A percentile compares a stretch with the other conserved stretches of the same genome.
These are phyloP conservation scores for Suillus lakei DNA, from an alignment of 768 basidiomycete species.

Conservation along the genomic window DNA sequence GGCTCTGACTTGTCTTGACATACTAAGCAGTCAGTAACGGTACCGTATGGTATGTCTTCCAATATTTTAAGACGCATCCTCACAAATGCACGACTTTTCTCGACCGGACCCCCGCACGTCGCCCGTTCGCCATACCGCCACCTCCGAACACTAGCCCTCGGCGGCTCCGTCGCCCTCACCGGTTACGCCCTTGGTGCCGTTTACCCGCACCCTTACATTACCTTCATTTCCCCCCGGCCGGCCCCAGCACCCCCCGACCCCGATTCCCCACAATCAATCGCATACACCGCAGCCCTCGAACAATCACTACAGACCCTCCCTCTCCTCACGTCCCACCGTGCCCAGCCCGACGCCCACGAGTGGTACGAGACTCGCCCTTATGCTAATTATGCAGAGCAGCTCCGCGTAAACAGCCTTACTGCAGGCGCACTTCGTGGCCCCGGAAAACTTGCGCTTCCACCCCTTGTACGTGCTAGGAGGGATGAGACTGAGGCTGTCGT, in stretches of 20 bases:
- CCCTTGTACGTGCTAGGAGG: conserved; percentile 71
- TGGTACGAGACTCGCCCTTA: conserved; percentile 88
- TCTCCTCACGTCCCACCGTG: conserved; percentile 56
- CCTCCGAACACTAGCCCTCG: conserved; percentile 25
- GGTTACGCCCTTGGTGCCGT: conserved; percentile 62
- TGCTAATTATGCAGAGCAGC: conserved; percentile 65
- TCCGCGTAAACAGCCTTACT: conserved; percentile 82
- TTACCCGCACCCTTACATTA: conserved; percentile 68
- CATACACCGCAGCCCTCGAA: conserved; percentile 68
- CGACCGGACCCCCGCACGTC: conserved; percentile 12
- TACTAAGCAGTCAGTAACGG: neutral
- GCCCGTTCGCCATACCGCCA: conserved; percentile 7
- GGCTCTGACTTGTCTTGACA: conserved; percentile 6
- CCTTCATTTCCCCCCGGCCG: conserved; percentile 74
- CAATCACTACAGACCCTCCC: conserved; percentile 67
- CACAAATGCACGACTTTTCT: conserved; percentile 21
- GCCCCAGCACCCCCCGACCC: conserved; percentile 66
- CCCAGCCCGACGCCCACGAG: conserved; percentile 50
- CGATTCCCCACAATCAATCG: conserved; percentile 60
- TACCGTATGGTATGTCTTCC: conserved; percentile 7
- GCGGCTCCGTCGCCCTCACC: conserved; percentile 25
- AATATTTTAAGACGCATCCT: conserved; percentile 16
- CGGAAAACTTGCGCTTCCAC: conserved; percentile 80
- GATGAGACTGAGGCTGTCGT: conserved; percentile 79
- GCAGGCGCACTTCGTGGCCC: conserved; percentile 88